Conservation (phyloP, 345 rosid genomes). For the Camelina laxa region DNA sequence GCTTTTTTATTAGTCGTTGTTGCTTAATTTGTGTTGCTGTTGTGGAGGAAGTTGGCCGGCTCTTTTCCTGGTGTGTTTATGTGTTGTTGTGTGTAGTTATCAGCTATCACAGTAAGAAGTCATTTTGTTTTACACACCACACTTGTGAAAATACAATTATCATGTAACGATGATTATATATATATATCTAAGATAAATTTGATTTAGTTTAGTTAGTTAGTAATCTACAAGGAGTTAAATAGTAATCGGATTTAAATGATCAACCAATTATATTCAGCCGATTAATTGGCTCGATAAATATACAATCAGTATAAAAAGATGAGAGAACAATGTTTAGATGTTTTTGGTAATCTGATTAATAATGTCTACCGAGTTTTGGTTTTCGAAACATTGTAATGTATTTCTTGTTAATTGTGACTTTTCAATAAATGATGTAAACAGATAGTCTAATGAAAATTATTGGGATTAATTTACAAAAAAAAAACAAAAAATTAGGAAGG, state of each 20-base stretch:
- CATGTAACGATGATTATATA: slow-evolving; percentile 1
- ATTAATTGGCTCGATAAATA: too few species aligned
- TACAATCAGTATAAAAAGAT: neutral
- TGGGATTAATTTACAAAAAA: slow-evolving; percentile 20
- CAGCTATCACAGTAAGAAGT: slow-evolving; percentile 13
- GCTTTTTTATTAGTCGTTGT: slow-evolving; percentile 36
- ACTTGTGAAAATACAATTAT: neutral
- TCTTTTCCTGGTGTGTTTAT: slow-evolving; percentile 44
- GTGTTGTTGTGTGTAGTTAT: slow-evolving; percentile 28
- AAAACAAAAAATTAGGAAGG: slow-evolving; percentile 19
- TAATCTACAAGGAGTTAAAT: neutral
- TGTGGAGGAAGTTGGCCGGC: slow-evolving; percentile 60
- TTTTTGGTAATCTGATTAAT: neutral
- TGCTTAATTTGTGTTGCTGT: slow-evolving; percentile 55
- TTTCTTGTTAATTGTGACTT: neutral
- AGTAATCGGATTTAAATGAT: neutral
- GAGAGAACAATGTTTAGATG: neutral
- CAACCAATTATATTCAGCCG: neutral
- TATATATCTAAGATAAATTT: neutral
- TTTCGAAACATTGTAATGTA: neutral
- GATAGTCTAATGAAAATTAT: neutral
- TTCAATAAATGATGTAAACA: neutral
- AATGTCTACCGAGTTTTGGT: too few species aligned
- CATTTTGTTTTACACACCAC: neutral
- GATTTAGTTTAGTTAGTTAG: neutral